Evolutionary conservation across 2,329 filamentous ascomycete genomes (phyloP), one percentile per base, ranked within the genome.

Genomic region (Monilinia aucupariae): DNA sequence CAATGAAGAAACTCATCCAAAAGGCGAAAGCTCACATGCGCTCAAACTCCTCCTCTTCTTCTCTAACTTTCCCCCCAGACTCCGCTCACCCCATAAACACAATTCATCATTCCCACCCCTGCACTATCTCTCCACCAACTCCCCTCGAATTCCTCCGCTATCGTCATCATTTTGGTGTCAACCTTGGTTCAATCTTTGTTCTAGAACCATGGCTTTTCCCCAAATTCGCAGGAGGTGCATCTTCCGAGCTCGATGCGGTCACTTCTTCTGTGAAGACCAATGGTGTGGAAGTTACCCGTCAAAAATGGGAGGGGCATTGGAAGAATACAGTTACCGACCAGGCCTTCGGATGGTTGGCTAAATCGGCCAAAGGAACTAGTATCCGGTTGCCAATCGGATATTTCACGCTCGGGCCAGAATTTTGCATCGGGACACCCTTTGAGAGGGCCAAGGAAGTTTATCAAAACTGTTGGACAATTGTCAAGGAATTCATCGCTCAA

Each of bases 321-420:
- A 69, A 71, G 1, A 76, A 75, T 49, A 80, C 79, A 6, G 72
- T 85, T 37, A 77, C 76, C 12, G 79, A 83, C 53, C 72, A 74
- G 0, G 82, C 85, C 67, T 75, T 84, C 27, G 72, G 77, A 20
- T 85, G 81, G 79, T 75, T 86, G 30, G 75, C 74, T 7, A 77
- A 79, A 20, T 74, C 78, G 32, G 82, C 80, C 2, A 79, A 78
- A 59, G 82, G 82, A 67, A 85, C 81, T 4, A 81, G 81, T 20
- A 78, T 86, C 49, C 78, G 84, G n/a, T 71, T 87, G 22, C 84
- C 84, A 0, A 81, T 87, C 59, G 83, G 84, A 3, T 85, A 83
- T 71, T 86, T 80, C 69, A 81, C 80, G 4, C 76, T 86, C 6
- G 82, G 81, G 0, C 76, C 78, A 0, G 70, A 75, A 1, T 85